Base-by-base conservation (phyloP, 2,329 filamentous ascomycete genomes). In the Cadophora malorum region DNA sequence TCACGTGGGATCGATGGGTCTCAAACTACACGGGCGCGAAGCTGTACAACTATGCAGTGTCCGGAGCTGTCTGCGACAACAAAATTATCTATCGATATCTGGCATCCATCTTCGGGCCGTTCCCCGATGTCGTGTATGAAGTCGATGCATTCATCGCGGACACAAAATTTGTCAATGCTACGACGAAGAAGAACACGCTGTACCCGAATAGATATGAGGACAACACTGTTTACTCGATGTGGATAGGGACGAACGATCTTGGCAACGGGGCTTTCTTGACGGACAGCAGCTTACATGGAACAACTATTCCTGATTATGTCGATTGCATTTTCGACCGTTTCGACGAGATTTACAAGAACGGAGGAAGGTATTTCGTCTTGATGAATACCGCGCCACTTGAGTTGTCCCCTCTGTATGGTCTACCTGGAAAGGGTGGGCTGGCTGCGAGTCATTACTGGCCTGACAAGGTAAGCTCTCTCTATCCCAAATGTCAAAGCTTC, bases 191-290 rank as follows among this genome's bases (percentile, higher is more conserved):
- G 63, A 76, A 79, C 66, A 76, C 79, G 1, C 76, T 86, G 4
- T 85, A 83, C 70, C 77, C 79, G 0, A 74, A 82, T 70, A 79
- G 83, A 56, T 83, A 81, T 1, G 73, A 83, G 1, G 79, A 85
- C 35, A 88, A 89, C 70, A 92, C 91, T 0, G 88, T 92, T 2
- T 94, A 93, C 74, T 84, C 88, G 0, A 85, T 94, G 62, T 94
- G 90, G 90, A 93, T 94, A 73, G 92, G 92, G 3, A 94, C 91
- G 28, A 95, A 95, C 76, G 92, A 96, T 74, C 81, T 95, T 10
- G 91, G 91, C 25, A 83, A 82, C 66, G 79, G 83, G 63, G 90
- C 85, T 9, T 90, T 94, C 75, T 77, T 94, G 38, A 87, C 84
- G 4, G 90, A 93, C 75, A 83, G 82, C 28, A 89, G 93, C 76